phyloP scores from a whole-genome alignment of 345 rosid species.

The Eutrema yunnanense region DNA sequence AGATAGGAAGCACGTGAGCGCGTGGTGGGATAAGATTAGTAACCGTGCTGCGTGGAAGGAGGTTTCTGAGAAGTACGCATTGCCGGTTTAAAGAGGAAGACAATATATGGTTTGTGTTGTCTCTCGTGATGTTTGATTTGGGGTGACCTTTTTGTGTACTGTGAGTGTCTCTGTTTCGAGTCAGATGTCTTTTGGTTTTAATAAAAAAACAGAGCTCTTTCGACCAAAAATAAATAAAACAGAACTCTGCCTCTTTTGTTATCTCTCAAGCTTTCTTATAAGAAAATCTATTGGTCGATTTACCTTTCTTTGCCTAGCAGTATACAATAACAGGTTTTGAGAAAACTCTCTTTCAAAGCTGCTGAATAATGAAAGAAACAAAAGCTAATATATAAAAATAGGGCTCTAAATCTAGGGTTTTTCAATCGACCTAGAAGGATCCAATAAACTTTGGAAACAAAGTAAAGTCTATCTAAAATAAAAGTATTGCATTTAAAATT shows the following conservation, averaged over 20 bases:
- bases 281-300: no score
- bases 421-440: not conserved
- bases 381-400: not conserved
- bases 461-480: not conserved
- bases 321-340: not conserved
- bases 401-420: not conserved
- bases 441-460: no score
- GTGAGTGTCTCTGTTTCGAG: not conserved
- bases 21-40: slow-evolving; percentile 66
- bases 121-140: not conserved
- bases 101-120: not conserved
- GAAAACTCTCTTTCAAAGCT: not conserved
- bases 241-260: not conserved
- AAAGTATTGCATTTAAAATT: not conserved
- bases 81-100: not conserved
- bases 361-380: not conserved
- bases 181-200: not conserved
- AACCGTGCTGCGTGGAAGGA: slow-evolving; percentile 59
- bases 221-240: not conserved
- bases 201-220: not conserved
- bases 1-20: slow-evolving; percentile 48
- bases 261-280: no score
- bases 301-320: no score
- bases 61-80: slow-evolving; percentile 29
- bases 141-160: not conserved